These are phyloP conservation scores for Fraxinus xanthoxyloides DNA, from an alignment of 305 asterid genomes.

Conservation along the genomic window DNA sequence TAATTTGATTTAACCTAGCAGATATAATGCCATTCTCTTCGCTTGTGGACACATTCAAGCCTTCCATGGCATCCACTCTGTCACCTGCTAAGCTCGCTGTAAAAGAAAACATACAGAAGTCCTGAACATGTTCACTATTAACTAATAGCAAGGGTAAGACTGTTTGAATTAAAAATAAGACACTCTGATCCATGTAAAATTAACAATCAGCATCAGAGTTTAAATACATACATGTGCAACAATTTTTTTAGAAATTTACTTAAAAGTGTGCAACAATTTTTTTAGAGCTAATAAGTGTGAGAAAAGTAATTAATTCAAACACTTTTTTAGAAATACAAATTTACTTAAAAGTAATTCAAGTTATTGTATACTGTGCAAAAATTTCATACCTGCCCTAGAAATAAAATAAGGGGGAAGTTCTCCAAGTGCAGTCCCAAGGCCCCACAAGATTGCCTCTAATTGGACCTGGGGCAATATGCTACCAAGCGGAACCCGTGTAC, in stretches of 20 bases:
- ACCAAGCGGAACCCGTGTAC: slow-evolving; percentile 62
- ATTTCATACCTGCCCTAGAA: slow-evolving; percentile 77
- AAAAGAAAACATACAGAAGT: slow-evolving; percentile 21
- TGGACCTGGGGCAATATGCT: slow-evolving; percentile 84
- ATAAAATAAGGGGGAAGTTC: slow-evolving; percentile 95
- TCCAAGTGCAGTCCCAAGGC: slow-evolving; percentile 91
- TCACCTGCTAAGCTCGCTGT: slow-evolving; percentile 76
- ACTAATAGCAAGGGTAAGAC: neutral
- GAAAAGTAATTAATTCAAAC: neutral
- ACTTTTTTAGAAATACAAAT: neutral
- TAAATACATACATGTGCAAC: neutral
- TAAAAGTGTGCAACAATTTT: too few species aligned
- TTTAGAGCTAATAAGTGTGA: neutral
- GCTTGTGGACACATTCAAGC: slow-evolving; percentile 47
- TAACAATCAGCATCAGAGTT: neutral
- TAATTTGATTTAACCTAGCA: slow-evolving; percentile 44
- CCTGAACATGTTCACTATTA: neutral
- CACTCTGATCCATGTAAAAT: neutral
- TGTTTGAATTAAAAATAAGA: neutral
- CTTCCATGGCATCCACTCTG: slow-evolving; percentile 63
- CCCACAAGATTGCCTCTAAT: slow-evolving; percentile 86
- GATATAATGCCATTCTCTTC: slow-evolving; percentile 51
- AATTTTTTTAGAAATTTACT: too few species aligned
- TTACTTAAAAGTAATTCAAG: neutral
- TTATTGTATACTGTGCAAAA: neutral